Base-by-base conservation (phyloP, 2,329 filamentous ascomycete genomes). In the Botrytis galanthina region DNA sequence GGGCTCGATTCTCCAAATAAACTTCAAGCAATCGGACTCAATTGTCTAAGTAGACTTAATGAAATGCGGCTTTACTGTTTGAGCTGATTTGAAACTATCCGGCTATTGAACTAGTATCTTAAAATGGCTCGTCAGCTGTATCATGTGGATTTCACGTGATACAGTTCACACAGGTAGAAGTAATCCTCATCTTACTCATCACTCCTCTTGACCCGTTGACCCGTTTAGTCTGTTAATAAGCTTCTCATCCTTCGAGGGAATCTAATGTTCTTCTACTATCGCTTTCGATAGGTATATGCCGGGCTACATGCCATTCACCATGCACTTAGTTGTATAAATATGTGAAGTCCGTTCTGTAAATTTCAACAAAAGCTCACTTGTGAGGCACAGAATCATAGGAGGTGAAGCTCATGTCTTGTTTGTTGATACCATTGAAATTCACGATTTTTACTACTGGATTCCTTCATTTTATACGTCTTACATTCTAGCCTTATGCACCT, bases 21-120 rank as follows among this genome's bases (percentile, higher is more conserved):
- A 39, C 35, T 26, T 16, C 22, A 16, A 14, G 14, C 6, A n/a
- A 18, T 37, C 4, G 10, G 1, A 14, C 5, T n/a, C 35, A 26
- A n/a, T 39, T n/a, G 0, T 9, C 3, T 14, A 26, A 39, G 59
- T n/a, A 1, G 7, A 18, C 4, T 7, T n/a, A 35, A 39, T 16
- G 12, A 4, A 39, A 61, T 16, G 3, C 3, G 5, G 1, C 3
- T 26, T 39, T 12, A 61, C 18, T 29, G 2, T 29, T 29, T 18
- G 7, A 29, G 6, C 18, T 57, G 0, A 57, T 29, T 16, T 18
- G n/a, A 7, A 29, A 57, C n/a, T 29, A 57, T 57, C 51, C 29
- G 6, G 14, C 9, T 57, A 32, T 57, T 29, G n/a, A 57, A 54
- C 26, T 16, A 51, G 48, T 3, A 48, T 48, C 46, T 22, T 22